phyloP scores from a whole-genome alignment of 106 monocot genomes.

The Ottelia alismoides region DNA sequence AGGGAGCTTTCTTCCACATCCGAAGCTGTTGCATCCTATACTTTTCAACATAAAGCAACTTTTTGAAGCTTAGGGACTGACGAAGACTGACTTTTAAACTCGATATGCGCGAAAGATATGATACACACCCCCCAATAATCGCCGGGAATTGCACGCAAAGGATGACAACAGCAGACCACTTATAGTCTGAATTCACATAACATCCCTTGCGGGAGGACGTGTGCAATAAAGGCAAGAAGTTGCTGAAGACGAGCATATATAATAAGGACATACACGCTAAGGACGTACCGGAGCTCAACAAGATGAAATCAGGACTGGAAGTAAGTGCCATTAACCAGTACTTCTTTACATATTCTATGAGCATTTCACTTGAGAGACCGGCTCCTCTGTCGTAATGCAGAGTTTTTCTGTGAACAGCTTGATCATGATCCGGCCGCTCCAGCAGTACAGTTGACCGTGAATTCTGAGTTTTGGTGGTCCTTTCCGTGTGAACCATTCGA shows the following conservation, averaged over 20 bases:
- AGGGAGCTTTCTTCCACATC: constrained; percentile 3
- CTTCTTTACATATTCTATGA: not conserved
- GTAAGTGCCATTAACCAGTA: constrained; percentile 13
- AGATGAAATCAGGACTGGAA: constrained; percentile 3
- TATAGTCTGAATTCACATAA: not conserved
- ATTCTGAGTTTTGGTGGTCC: too few species aligned
- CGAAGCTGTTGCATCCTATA: not conserved
- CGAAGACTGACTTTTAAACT: too few species aligned
- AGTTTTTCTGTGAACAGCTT: too few species aligned
- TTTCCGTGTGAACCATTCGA: too few species aligned
- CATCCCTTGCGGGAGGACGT: not conserved
- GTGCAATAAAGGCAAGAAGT: too few species aligned
- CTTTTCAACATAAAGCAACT: constrained; percentile 3
- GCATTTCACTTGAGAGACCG: not conserved
- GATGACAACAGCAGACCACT: constrained; percentile 1
- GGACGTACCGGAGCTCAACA: constrained; percentile 2
- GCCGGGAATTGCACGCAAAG: not conserved
- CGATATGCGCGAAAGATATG: not conserved
- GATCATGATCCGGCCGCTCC: too few species aligned
- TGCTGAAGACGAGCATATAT: not conserved
- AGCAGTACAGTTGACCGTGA: too few species aligned
- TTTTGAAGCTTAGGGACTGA: not conserved
- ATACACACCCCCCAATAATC: not conserved
- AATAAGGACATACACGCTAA: not conserved
- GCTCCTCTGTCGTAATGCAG: too few species aligned